Base-by-base conservation (phyloP, 257 asterid genomes). In the Anisodus acutangulus region DNA sequence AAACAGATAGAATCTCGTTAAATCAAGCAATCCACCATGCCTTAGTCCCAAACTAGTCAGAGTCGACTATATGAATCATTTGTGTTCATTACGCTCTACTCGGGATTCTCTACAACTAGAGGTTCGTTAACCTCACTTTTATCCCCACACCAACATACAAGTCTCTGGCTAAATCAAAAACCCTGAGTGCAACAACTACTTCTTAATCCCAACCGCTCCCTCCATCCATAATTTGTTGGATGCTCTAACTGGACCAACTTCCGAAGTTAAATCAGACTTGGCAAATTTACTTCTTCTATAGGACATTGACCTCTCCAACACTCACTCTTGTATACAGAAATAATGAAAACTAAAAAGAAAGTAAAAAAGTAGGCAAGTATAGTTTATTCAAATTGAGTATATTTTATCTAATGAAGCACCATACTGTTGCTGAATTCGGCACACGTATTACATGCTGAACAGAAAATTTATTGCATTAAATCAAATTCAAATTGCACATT, bases 1-100 rank as follows among this genome's bases (percentile, higher is more conserved):
- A 72, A 72, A 45, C 80, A 72, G 58, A 72, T n/a, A 70, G 37
- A 70, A 72, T 49, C 6, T 72, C 17, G 26, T 67, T 67, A 67
- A 67, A 67, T 67, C 76, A 72, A 10, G 3, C 76, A 45, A 45
- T 47, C 39, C 35, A 51, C 41, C 45, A 19, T 45, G 17, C 39
- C 80, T n/a, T 16, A 72, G 39, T n/a, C 80, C 41, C 59, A 10
- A 72, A 45, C 41, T 45, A 72, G 39, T 47, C 5, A n/a, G 80
- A 72, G 80, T 58, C 11, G 41, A 72, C 80, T 72, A 72, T 47
- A 10, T 47, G 39, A 19, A 72, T 5, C 80, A 35, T 72, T 10
- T 47, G 10, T 47, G 80, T 72, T 47, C 80, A 72, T 5, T 72
- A 72, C n/a, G 41, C 59, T 72, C 80, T n/a, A 19, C 51, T 71